A percentile compares a stretch with the other conserved stretches of the same genome.
Evolutionary conservation across 345 rosid species (phyloP).

Genomic region (Salix dunnii): DNA sequence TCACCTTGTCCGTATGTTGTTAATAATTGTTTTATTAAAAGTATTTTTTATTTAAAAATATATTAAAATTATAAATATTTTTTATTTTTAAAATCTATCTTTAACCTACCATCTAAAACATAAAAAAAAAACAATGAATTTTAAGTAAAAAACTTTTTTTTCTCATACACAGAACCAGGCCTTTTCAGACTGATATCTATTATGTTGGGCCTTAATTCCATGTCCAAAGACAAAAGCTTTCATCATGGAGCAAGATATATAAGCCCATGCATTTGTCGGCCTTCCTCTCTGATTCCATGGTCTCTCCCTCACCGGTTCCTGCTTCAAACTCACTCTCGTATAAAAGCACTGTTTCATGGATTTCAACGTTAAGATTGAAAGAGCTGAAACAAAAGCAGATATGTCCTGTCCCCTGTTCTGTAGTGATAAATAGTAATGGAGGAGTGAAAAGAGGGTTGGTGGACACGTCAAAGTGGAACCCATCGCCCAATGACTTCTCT

Average conservation of each 20-base stretch:
- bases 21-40: too few relatives aligned
- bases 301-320: background rate
- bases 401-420: background rate
- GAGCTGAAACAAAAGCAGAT: background rate
- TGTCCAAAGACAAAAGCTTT: background rate
- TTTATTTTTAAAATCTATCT: too few relatives aligned
- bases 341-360: too few relatives aligned
- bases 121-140: too few relatives aligned
- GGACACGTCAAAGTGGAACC: conserved; percentile 58
- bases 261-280: background rate
- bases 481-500: conserved; percentile 47
- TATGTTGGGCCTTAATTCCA: background rate
- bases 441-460: conserved; percentile 56
- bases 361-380: background rate
- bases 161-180: too few relatives aligned
- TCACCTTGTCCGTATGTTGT: too few relatives aligned
- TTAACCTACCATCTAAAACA: too few relatives aligned
- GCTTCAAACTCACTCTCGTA: background rate
- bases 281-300: background rate
- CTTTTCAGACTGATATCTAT: background rate
- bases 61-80: too few relatives aligned
- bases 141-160: too few relatives aligned
- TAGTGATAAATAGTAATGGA: conserved; percentile 34
- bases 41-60: too few relatives aligned
- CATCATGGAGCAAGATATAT: background rate